phyloP scores from a whole-genome alignment of 176 grass and related monocot genomes.

The Eleusine indica region DNA sequence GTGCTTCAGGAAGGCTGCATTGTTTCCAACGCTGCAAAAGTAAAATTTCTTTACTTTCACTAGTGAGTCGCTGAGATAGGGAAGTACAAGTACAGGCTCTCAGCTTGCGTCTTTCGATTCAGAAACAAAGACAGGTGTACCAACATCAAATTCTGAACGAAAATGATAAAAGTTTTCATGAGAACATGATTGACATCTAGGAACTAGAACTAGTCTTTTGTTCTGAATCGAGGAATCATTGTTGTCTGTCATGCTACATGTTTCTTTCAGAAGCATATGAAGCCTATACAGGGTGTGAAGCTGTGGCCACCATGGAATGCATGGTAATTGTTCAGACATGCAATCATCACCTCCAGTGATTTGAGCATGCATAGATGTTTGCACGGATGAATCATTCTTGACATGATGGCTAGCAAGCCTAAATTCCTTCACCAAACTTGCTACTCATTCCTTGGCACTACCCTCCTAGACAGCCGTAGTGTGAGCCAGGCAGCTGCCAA shows the following conservation, averaged over 20 bases:
- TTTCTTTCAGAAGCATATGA: constrained; percentile 36
- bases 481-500: constrained; percentile 35
- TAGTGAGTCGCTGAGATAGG: neutral
- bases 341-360: constrained; percentile 20
- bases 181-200: constrained; percentile 27
- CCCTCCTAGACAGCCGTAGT: constrained; percentile 29
- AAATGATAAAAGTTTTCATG: constrained; percentile 21
- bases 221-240: constrained; percentile 39
- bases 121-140: neutral
- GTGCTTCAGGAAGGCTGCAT: neutral
- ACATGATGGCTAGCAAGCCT: constrained; percentile 26
- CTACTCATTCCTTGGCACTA: constrained; percentile 7
- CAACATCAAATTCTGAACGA: neutral
- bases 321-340: constrained; percentile 33
- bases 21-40: neutral
- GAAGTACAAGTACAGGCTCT: neutral
- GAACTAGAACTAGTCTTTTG: constrained; percentile 16
- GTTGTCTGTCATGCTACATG: constrained; percentile 26
- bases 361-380: neutral
- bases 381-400: constrained; percentile 20
- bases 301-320: constrained; percentile 23
- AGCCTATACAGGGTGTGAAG: constrained; percentile 21
- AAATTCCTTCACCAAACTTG: constrained; percentile 37
- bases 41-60: neutral
- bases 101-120: neutral